A percentile compares a stretch with the other conserved stretches of the same genome.
Conservation (phyloP, 2,329 filamentous ascomycete species). For the Celoporthe dispersa region DNA sequence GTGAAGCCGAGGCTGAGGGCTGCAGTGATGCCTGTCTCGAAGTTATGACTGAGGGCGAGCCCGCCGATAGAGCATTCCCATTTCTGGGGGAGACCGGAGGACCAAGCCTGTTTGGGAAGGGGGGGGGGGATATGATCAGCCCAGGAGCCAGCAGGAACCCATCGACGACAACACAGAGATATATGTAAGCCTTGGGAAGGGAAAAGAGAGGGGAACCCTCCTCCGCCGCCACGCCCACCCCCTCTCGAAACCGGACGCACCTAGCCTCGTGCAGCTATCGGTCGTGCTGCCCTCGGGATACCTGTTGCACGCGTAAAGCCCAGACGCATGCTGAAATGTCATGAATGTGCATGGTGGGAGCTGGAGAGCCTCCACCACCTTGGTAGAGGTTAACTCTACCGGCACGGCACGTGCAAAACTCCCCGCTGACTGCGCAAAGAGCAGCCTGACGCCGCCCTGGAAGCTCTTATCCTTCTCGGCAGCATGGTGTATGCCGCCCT, state of each 20-base stretch:
- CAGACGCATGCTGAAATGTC: conserved; percentile 4
- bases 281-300: conserved; percentile 6
- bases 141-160: not conserved
- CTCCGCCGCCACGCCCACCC: too few relatives aligned
- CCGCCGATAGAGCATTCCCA: conserved; percentile 6
- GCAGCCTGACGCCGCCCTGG: conserved; percentile 4
- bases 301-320: not conserved
- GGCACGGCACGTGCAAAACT: not conserved
- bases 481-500: too few relatives aligned
- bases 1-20: not conserved
- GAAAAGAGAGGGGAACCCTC: too few relatives aligned
- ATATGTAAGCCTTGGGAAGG: not conserved
- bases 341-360: not conserved
- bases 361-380: not conserved
- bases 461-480: not conserved
- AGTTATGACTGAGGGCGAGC: not conserved
- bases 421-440: not conserved
- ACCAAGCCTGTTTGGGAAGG: not conserved
- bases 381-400: not conserved
- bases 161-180: not conserved
- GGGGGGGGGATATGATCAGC: not conserved
- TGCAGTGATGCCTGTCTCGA: conserved; percentile 1
- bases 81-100: conserved; percentile 1
- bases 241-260: too few relatives aligned
- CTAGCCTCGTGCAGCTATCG: conserved; percentile 7